Base-by-base conservation (phyloP, 2,329 filamentous ascomycete species). In the Colletotrichum brevisporum region DNA sequence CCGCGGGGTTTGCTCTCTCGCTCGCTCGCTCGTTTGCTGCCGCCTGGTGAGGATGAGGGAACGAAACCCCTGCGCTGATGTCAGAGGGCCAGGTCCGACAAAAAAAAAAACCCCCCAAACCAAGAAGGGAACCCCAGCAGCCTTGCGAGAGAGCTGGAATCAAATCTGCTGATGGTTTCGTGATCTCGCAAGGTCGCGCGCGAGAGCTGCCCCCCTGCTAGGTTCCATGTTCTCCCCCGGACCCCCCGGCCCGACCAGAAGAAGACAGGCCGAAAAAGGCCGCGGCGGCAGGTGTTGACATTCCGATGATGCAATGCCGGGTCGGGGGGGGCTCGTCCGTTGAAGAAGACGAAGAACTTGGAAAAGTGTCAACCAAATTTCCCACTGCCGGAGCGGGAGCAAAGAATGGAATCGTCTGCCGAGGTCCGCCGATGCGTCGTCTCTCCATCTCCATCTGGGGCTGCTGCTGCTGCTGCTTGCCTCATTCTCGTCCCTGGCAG, bases 401-500 rank as follows among this genome's bases (percentile, higher is more conserved):
- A 18, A 12, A 24, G 12, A n/a, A 50, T 50, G 47, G 16, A 50
- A 50, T 50, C n/a, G n/a, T 50, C 47, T 21, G 58, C 58, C 58
- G 58, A 61, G 58, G 48, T 31, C 21, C 45, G 31, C 8, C 8
- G 31, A 24, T 24, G 21, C 21, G 21, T 24, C 21, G 21, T 24
- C 21, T 24, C 21, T 24, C 21, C 21, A 24, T 36, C 31, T 36
- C 31, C 16, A 45, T 59, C 41, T 43, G 41, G 41, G 41, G 41
- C 41, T 5, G 21, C n/a, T n/a, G n/a, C n/a, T n/a, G 21, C 2
- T 24, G 21, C 21, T 24, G 58, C 48, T 61, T 61, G 58, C 58
- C 58, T 61, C 58, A 43, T 61, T 61, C 48, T 61, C 48, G 58
- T 61, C 57, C 57, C 56, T 48, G 43, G 31, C 45, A 47, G 45